phyloP scores from a whole-genome alignment of 495 filamentous ascomycete genomes.

The Lepraria neglecta region DNA sequence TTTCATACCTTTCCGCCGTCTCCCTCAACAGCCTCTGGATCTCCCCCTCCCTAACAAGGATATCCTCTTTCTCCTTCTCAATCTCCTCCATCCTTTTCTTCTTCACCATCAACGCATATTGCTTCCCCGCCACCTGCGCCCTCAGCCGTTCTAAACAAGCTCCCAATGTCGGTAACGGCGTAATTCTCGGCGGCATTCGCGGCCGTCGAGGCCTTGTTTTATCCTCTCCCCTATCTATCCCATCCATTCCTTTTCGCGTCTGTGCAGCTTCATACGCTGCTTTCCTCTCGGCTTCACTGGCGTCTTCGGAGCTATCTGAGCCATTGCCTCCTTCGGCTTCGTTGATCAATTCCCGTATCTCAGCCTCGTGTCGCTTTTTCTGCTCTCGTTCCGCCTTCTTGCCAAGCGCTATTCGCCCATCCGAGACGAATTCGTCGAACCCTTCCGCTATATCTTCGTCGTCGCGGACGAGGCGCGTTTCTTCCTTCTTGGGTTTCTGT shows the following conservation, averaged over 20 bases:
- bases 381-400: conserved; percentile 74
- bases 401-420: conserved; percentile 72
- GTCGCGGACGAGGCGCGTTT: conserved; percentile 72
- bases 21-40: conserved; percentile 77
- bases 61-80: conserved; percentile 59
- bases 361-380: conserved; percentile 55
- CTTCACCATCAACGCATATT: conserved; percentile 48
- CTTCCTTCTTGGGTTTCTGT: conserved; percentile 39
- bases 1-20: conserved; percentile 72
- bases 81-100: conserved; percentile 55
- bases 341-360: conserved; percentile 79
- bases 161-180: conserved; percentile 49
- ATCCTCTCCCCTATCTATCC: conserved; percentile 42
- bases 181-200: conserved; percentile 52
- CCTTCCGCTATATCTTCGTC: conserved; percentile 95
- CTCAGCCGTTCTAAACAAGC: conserved; percentile 47
- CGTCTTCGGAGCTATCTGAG: conserved; percentile 53
- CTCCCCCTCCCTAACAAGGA: conserved; percentile 67
- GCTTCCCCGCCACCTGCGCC: conserved; percentile 48
- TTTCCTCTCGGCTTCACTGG: conserved; percentile 70
- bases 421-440: conserved; percentile 86
- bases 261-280: conserved; percentile 88
- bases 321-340: conserved; percentile 63
- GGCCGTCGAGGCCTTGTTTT: conserved; percentile 34
- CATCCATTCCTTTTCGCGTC: conserved; percentile 71